Base-by-base conservation (phyloP, 352 stramenopile species). In the Phytophthora hybrid region DNA sequence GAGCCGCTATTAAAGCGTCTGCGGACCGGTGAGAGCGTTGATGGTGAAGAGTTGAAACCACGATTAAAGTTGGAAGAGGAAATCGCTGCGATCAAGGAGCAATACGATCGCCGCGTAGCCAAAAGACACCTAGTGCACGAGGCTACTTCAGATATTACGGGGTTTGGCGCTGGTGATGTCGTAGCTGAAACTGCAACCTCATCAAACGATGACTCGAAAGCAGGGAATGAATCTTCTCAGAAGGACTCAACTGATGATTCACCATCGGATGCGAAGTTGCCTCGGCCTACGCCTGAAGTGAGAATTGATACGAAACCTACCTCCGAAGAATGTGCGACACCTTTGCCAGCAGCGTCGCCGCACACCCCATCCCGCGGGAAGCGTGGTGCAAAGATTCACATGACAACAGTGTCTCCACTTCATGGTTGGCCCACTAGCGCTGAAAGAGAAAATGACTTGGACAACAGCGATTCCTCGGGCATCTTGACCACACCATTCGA, bases 31-130 rank as follows among this genome's bases (percentile, higher is more conserved):
- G 76, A 80, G 39, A 78, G 32, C 13, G 52, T 63, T 37, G 69
- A 78, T 59, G 59, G 39, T 11, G 72, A 76, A 58, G 54, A 60
- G 53, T 14, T 37, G 14, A 69, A 73, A 19, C 47, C 77, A 29
- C 59, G 69, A 16, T 73, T 88, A 56, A 85, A 80, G 21, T 54
- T 96, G 23, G 86, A 94, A 52, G 75, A 93, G 8, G 89, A 96
- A 59, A 92, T 96, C 8, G 70, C 73, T 18, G 86, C 83, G 37
- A 94, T 96, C 63, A 88, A 90, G 49, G 76, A 82, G n/a, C 86
- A 96, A 59, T 94, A 96, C 51, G 86, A 91, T 49, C 78, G 87
- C 7, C 83, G 86, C 2, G 83, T 84, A 10, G 78, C 74, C 8
- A 94, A 93, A 74, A 84, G 74, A 8, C 85, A 87, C 41, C 49